A percentile compares a stretch with the other conserved stretches of the same genome.
phyloP scores from a whole-genome alignment of 2,329 filamentous ascomycete genomes.

The Gaeumannomyces sp. region DNA sequence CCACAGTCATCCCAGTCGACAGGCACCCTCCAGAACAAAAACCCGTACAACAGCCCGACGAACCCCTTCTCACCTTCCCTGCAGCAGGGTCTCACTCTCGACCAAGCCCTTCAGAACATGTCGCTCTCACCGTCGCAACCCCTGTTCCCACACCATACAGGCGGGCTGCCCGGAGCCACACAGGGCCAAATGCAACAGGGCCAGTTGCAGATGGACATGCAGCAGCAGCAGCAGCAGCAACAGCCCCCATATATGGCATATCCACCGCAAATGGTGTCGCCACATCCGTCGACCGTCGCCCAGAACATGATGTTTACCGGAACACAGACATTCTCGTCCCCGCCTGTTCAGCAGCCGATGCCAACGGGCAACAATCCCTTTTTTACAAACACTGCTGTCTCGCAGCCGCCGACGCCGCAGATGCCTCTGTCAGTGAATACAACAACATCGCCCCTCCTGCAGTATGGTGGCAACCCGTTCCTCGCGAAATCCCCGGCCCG shows the following conservation, averaged over 20 bases:
- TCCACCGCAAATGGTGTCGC: constrained; percentile 37
- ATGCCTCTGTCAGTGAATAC: constrained; percentile 36
- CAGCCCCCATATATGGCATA: constrained; percentile 25
- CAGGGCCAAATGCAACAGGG: constrained; percentile 26
- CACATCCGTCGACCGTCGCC: constrained; percentile 34
- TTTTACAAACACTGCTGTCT: constrained; percentile 22
- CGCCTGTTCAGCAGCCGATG: constrained; percentile 28
- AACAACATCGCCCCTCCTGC: constrained; percentile 20
- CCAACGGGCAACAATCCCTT: constrained; percentile 48
- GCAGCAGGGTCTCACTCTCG: constrained; percentile 41
- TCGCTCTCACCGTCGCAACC: constrained; percentile 56
- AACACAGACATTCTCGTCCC: constrained; percentile 36
- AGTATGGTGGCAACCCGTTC: constrained; percentile 41
- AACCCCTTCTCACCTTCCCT: constrained; percentile 63
- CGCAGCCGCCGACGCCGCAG: constrained; percentile 23
- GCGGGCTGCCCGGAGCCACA: constrained; percentile 39
- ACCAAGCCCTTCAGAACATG: constrained; percentile 69
- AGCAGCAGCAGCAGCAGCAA: constrained; percentile 25
- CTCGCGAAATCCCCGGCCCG: constrained; percentile 39
- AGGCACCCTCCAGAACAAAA: constrained; percentile 52
- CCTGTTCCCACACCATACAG: constrained; percentile 67
- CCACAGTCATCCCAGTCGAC: constrained; percentile 62
- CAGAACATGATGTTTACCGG: constrained; percentile 35
- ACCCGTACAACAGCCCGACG: constrained; percentile 48
- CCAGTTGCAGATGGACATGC: constrained; percentile 31